phyloP scores from a whole-genome alignment of 352 stramenopile species.

The Pythium phragmitis region DNA sequence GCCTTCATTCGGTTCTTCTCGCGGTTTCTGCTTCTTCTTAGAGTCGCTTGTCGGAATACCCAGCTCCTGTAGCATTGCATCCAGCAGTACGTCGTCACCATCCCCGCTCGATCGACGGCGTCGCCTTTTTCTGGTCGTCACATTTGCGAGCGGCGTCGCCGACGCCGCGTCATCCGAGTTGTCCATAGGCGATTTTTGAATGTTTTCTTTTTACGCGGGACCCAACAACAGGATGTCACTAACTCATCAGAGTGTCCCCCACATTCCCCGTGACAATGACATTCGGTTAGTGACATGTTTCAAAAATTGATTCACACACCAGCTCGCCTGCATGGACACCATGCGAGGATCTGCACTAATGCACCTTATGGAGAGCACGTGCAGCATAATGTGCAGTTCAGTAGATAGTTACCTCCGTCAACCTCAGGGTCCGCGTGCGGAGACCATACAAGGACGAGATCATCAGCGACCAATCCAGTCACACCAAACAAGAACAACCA shows the following conservation, averaged over 20 bases:
- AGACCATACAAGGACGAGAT: too few species aligned
- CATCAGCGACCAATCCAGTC: too few species aligned
- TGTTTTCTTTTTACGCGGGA: slow-evolving; percentile 1
- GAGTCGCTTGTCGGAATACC: slow-evolving; percentile 24
- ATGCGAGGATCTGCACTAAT: too few species aligned
- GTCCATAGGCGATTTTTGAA: slow-evolving; percentile 5
- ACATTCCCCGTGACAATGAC: background rate
- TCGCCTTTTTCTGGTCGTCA: background rate
- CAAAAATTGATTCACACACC: background rate
- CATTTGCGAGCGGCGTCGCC: background rate
- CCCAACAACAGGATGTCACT: background rate
- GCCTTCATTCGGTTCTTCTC: background rate
- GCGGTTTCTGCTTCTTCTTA: slow-evolving; percentile 11
- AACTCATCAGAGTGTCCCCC: background rate
- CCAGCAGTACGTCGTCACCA: slow-evolving; percentile 15
- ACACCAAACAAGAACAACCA: background rate
- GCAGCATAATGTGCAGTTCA: too few species aligned
- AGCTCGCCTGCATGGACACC: too few species aligned
- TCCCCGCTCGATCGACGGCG: slow-evolving; percentile 18
- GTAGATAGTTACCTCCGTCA: too few species aligned
- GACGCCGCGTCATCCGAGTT: background rate
- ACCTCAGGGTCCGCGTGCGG: too few species aligned
- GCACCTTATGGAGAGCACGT: too few species aligned
- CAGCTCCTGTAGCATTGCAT: slow-evolving; percentile 25
- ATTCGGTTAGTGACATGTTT: background rate